Evolutionary conservation across 345 rosid genomes (phyloP), one percentile per base, ranked within the genome.

Genomic region (Conringia planisiliqua): DNA sequence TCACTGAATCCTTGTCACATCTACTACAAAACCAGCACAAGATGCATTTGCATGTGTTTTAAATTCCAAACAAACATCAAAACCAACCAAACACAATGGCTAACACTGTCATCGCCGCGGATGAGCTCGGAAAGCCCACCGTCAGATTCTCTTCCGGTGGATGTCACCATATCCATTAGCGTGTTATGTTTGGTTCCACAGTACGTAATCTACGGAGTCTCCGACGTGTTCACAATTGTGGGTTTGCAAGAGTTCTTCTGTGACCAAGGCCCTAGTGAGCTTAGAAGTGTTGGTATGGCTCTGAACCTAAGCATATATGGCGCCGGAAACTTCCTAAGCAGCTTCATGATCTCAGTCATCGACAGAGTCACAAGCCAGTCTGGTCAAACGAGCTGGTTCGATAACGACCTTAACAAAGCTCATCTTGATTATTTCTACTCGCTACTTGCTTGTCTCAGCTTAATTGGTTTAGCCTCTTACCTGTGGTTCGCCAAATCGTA

Each of bases 221-320:
- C 82, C 0, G 58, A 81, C 7, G 85, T 68, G 20, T 86, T 88
- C 62, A 77, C 89, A n/a, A 50, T 76, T 47, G 82, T 82, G 43
- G 92, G 89, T 59, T 67, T 86, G 36, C 88, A 85, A 50, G 92
- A 86, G 62, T 85, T 85, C 55, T 85, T 87, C 81, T 87, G 84
- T 14, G 86, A 81, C 70, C 89, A 88, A 66, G 83, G 83, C 43
- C 85, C 89, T 9, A 67, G 35, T 27, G 86, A 83, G 68, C 47
- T 86, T 40, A 84, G 80, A 17, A 88, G 88, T 52, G 50, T 88
- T 35, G 89, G 92, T 50, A 79, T 88, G 17, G 78, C 92, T 8
- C 71, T 88, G 6, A 80, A 81, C 44, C 78, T 88, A 16, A 84
- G 88, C 52, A 72, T 86, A 32, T 78, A 81, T 0, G 92, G 92